These are phyloP conservation scores for Colletotrichum sp. DNA, from an alignment of 2,329 filamentous ascomycete species.

Conservation along the genomic window DNA sequence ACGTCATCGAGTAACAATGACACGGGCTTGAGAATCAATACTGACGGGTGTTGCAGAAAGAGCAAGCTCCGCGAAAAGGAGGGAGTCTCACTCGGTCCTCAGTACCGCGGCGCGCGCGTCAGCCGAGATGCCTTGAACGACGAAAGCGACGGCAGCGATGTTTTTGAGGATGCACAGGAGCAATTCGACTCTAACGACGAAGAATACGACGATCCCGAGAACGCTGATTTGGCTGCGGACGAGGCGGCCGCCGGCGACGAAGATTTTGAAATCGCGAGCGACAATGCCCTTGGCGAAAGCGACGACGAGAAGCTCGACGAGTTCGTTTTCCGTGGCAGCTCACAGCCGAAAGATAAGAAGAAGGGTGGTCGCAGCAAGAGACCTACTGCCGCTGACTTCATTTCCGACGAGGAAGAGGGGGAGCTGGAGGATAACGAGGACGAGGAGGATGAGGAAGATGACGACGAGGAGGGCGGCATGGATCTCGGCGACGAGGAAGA, in stretches of 20 bases:
- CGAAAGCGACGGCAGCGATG: constrained; percentile 46
- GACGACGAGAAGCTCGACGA: constrained; percentile 83
- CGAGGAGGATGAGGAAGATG: constrained; percentile 44
- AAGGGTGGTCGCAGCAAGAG: constrained; percentile 34
- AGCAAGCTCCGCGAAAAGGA: constrained; percentile 82
- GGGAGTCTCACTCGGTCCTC: constrained; percentile 71
- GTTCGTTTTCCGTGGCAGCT: constrained; percentile 69
- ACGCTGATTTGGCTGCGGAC: constrained; percentile 58
- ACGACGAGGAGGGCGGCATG: constrained; percentile 37
- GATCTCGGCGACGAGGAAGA: constrained; percentile 35
- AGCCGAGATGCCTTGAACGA: constrained; percentile 66
- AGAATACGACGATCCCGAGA: constrained; percentile 62
- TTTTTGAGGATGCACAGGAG: constrained; percentile 41
- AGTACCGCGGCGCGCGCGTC: constrained; percentile 80
- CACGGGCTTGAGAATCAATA: not conserved
- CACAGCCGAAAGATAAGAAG: constrained; percentile 45
- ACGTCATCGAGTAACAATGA: constrained; percentile 5
- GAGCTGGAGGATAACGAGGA: constrained; percentile 38
- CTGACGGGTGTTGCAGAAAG: constrained; percentile 56
- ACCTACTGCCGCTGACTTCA: constrained; percentile 62
- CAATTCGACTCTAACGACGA: constrained; percentile 43
- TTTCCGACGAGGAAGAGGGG: constrained; percentile 51
- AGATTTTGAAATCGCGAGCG: constrained; percentile 66
- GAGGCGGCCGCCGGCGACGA: constrained; percentile 49
- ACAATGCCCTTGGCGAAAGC: constrained; percentile 78